These are phyloP conservation scores for Hymenoscyphus albidus DNA, from an alignment of 2,329 filamentous ascomycete species.

Conservation along the genomic window DNA sequence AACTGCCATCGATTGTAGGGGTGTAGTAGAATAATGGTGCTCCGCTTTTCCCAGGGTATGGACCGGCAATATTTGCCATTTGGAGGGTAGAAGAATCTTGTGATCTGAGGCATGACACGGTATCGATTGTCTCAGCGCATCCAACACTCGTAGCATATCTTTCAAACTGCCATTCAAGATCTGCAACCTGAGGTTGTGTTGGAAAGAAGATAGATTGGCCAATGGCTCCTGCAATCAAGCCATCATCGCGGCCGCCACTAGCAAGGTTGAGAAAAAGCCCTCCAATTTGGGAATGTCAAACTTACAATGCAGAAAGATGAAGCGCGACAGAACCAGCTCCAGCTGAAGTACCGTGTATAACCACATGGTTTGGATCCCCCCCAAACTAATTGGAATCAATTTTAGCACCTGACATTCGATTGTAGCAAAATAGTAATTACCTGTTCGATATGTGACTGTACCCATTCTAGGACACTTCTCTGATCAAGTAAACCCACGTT, in stretches of 20 bases:
- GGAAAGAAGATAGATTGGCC: conserved; percentile 39
- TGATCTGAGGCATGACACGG: conserved; percentile 38
- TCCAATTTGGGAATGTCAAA: background rate
- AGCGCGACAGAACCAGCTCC: conserved; percentile 44
- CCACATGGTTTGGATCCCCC: conserved; percentile 44
- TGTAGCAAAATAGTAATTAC: conserved; percentile 28
- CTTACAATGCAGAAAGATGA: conserved; percentile 34
- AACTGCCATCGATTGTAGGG: conserved; percentile 41
- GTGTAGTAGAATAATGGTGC: conserved; percentile 40
- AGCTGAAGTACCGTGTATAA: conserved; percentile 45
- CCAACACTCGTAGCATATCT: conserved; percentile 34
- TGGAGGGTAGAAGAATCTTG: conserved; percentile 39
- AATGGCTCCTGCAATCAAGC: conserved; percentile 31
- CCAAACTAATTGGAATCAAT: conserved; percentile 35
- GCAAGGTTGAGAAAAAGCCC: background rate
- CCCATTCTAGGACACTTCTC: conserved; percentile 56
- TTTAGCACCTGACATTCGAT: background rate
- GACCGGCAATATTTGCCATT: conserved; percentile 35
- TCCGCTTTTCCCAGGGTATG: conserved; percentile 37
- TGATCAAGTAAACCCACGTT: conserved; percentile 65
- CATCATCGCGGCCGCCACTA: conserved; percentile 29
- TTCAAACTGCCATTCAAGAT: conserved; percentile 42
- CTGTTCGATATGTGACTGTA: conserved; percentile 53
- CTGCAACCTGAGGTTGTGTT: conserved; percentile 36
- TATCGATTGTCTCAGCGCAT: conserved; percentile 30